Base-by-base conservation (phyloP, 345 rosid genomes). In the Eucalyptus paniculata region DNA sequence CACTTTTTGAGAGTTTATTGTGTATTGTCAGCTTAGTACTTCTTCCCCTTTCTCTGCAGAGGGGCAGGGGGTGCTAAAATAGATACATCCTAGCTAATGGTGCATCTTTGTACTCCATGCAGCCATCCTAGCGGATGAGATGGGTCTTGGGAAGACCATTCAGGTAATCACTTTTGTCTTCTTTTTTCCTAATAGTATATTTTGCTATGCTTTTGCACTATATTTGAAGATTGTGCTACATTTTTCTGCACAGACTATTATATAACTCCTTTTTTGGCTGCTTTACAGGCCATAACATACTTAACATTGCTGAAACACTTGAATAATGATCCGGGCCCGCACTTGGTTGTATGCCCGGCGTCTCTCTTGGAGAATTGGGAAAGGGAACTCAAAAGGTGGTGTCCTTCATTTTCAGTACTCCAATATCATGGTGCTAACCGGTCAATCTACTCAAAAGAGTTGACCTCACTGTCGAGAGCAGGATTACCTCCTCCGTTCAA, bases 111-210 rank as follows among this genome's bases (percentile, higher is more conserved):
- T 90, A 26, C 90, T 86, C 42, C 42, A 42, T 95, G 95, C 95
- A 97, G 99, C 99, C 91, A 95, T 97, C 94, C 93, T 97, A 92
- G 99, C 99, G 16, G 99, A 97, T 92, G 99, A 98, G 95, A 98
- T 96, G 99, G 99, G 99, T 91, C 98, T 98, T 62, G 99, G 99
- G 89, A 98, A 97, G 95, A 98, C 99, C 88, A 94, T 98, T 92
- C 99, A 98, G 99, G 99, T 98, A 90, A 54, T 81, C 49, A 77
- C 89, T 82, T 40, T 87, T 60, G 86, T 47, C n/a, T 9, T 18
- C 30, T 26, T 44, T 51, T 21, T 32, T 50, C 45, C n/a, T 45
- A 23, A 12, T 60, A 23, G 58, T 85, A 21, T 56, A 56, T 23
- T 23, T 40, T 53, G 30, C 44, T 24, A 32, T 86, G 50, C 47